Percentiles rank a stretch among this genome's conserved stretches.
Conservation (phyloP, 2,329 filamentous ascomycete species). For the Coleophoma crateriformis region DNA sequence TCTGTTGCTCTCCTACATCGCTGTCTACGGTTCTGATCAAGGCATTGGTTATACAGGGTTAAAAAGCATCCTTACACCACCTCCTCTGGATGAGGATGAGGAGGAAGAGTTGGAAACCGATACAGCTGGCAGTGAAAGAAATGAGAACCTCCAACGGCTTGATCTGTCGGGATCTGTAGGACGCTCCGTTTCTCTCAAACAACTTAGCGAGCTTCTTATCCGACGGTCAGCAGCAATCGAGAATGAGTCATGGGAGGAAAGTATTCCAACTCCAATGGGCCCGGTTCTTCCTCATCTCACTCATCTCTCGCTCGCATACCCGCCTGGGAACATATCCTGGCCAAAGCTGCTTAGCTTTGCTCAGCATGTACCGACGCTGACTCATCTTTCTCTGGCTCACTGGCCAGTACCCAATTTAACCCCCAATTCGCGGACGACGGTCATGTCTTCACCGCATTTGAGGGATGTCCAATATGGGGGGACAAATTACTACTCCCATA, state of each 20-base stretch:
- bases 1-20: constrained; percentile 45
- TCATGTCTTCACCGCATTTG: constrained; percentile 38
- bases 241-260: constrained; percentile 20
- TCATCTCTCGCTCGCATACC: constrained; percentile 50
- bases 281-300: constrained; percentile 47
- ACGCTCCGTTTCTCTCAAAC: constrained; percentile 43
- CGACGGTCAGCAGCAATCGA: constrained; percentile 2
- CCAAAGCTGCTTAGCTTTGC: constrained; percentile 51
- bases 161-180: constrained; percentile 50
- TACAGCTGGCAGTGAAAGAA: constrained; percentile 20
- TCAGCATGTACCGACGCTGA: constrained; percentile 45
- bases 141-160: constrained; percentile 43
- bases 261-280: constrained; percentile 11
- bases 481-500: constrained; percentile 52
- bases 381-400: constrained; percentile 55
- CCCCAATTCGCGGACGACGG: constrained; percentile 43
- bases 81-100: constrained; percentile 23
- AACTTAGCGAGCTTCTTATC: constrained; percentile 42
- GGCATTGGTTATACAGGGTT: constrained; percentile 47
- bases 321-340: constrained; percentile 42
- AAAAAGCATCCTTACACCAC: constrained; percentile 36
- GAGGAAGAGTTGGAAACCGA: constrained; percentile 7
- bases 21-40: constrained; percentile 32
- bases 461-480: constrained; percentile 44
- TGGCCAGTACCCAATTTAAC: constrained; percentile 58